Percentiles rank a stretch among this genome's conserved stretches.
Conservation (phyloP, 2,329 filamentous ascomycete genomes). For the Sphaerulina populicola region DNA sequence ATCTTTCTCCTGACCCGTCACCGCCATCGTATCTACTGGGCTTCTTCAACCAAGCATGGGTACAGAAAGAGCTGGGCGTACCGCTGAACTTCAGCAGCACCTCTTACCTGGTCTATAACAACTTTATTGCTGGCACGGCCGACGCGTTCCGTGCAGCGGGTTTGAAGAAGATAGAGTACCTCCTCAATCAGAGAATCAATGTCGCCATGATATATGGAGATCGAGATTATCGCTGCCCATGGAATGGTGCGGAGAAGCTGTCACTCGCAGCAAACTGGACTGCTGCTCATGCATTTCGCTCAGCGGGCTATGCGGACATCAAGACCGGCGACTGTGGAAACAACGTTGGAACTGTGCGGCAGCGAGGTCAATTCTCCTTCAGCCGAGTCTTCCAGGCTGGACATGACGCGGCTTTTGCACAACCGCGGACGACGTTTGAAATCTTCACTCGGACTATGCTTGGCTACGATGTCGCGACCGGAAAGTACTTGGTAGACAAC, state of each 20-base stretch:
- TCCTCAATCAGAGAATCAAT: conserved; percentile 22
- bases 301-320: conserved; percentile 30
- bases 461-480: conserved; percentile 49
- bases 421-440: conserved; percentile 47
- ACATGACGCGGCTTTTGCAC: conserved; percentile 35
- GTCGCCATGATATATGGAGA: conserved; percentile 28
- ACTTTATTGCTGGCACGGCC: conserved; percentile 7
- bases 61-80: conserved; percentile 42
- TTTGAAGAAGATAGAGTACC: conserved; percentile 23
- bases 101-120: conserved; percentile 6
- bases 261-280: conserved; percentile 25
- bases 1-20: conserved; percentile 19
- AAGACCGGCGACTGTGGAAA: conserved; percentile 23
- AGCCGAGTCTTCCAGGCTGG: conserved; percentile 31
- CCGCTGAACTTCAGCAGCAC: conserved; percentile 40
- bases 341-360: conserved; percentile 28
- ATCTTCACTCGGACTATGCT: conserved; percentile 48
- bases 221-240: conserved; percentile 26
- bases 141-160: conserved; percentile 19
- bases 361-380: conserved; percentile 33
- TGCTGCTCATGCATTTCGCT: conserved; percentile 17
- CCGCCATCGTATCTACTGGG: conserved; percentile 27
- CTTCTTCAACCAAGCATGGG: conserved; percentile 40
- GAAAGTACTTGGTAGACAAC: conserved; percentile 37
- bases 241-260: conserved; percentile 28